These are phyloP conservation scores for Pachyrhizus erosus DNA, from an alignment of 306 rosid genomes.

Conservation along the genomic window DNA sequence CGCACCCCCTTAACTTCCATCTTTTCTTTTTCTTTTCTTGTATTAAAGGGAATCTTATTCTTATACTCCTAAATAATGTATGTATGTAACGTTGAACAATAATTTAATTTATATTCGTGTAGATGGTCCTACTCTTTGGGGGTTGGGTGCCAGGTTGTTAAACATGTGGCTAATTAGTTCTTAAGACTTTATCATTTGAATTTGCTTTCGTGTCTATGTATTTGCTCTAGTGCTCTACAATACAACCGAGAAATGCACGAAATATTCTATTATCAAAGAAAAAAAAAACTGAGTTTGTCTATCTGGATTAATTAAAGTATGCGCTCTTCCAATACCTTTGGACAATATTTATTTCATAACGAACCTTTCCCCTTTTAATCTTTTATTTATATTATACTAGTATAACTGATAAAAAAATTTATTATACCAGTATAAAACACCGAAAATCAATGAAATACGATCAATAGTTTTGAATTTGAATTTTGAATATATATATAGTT, in stretches of 20 bases:
- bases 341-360: background rate
- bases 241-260: background rate
- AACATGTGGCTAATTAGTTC: slow-evolving; percentile 4
- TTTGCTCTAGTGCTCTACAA: background rate
- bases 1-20: background rate
- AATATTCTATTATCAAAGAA: background rate
- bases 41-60: background rate
- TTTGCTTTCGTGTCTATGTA: background rate
- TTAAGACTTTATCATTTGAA: background rate
- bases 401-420: too few relatives aligned
- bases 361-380: background rate
- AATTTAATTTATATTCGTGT: background rate
- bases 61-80: background rate
- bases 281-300: background rate
- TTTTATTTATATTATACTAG: background rate
- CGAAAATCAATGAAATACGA: too few relatives aligned
- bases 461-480: too few relatives aligned
- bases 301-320: background rate
- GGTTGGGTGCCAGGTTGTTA: background rate
- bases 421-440: too few relatives aligned
- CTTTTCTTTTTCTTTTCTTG: background rate
- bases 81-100: background rate
- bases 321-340: background rate
- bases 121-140: background rate
- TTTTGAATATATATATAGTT: too few relatives aligned